Base-by-base conservation (phyloP, 176 grass and related monocot genomes). In the Carex pumila region DNA sequence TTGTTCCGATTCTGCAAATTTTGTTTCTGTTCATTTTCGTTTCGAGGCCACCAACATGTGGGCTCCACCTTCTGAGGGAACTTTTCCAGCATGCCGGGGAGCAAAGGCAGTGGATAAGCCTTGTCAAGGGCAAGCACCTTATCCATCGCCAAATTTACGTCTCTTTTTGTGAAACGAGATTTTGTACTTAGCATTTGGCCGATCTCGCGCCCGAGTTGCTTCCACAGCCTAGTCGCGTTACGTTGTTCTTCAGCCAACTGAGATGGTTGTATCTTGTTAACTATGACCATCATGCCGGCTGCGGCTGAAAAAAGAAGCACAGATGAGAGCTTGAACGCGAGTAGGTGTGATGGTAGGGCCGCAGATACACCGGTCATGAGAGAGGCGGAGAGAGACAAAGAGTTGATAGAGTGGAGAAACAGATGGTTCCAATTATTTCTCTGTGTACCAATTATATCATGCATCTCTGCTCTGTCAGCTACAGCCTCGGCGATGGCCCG, bases 241-340 rank as follows among this genome's bases (percentile, higher is more conserved):
- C 81, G 34, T 29, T 88, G 86, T 76, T 84, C 86, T 45, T 88
- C 86, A 36, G 86, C 86, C 52, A 88, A 30, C 65, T 88, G 86
- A 39, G 86, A 88, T 5, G 86, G 86, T 5, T 88, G 86, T 12
- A 88, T 79, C 80, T 88, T 88, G 81, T 83, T 88, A 6, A 83
- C 73, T 36, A 79, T 58, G 57, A 52, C 8, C 81, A 88, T 88
- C 71, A 88, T 67, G 15, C 80, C 66, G 1, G 60, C 39, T 6
- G 68, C 80, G 11, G 80, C 68, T 3, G 80, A 19, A 54, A 88
- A 84, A 17, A 88, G 22, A 54, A 88, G 59, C 70, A 79, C 54
- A 64, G 80, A 83, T 32, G 86, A 84, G 10, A 88, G 14, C 12
- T 88, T 88, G 71, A 84, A 88, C 21, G 86, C 81, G 12, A 84